Conservation (phyloP, 495 filamentous ascomycete genomes). For the Podospora australis region DNA sequence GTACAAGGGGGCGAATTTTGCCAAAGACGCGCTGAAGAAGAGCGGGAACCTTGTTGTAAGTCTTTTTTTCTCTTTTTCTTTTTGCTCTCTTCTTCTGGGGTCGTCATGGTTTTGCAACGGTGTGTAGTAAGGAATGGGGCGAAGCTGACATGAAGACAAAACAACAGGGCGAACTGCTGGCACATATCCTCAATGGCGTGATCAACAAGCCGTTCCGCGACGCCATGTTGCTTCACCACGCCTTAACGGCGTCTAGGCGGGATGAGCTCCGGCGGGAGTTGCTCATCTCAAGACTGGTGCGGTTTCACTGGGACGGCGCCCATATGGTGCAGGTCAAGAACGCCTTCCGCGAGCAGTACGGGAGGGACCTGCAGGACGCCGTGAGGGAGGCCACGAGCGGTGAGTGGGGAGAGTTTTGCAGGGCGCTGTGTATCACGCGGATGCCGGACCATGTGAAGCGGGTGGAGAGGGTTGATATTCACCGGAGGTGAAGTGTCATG, state of each 20-base stretch:
- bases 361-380: slow-evolving; percentile 59
- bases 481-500: slow-evolving; percentile 2
- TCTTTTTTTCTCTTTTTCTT: slow-evolving; percentile 16
- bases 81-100: neutral
- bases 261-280: slow-evolving; percentile 72
- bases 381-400: slow-evolving; percentile 45
- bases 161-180: slow-evolving; percentile 79
- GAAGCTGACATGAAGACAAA: neutral
- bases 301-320: slow-evolving; percentile 75
- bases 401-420: slow-evolving; percentile 48
- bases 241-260: slow-evolving; percentile 56
- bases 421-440: slow-evolving; percentile 44
- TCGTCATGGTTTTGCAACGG: slow-evolving; percentile 4
- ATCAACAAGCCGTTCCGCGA: slow-evolving; percentile 95
- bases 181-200: slow-evolving; percentile 92
- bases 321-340: slow-evolving; percentile 67
- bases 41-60: slow-evolving; percentile 85
- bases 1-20: slow-evolving; percentile 67
- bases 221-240: slow-evolving; percentile 89
- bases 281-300: slow-evolving; percentile 71
- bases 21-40: slow-evolving; percentile 78
- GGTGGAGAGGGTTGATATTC: slow-evolving; percentile 31
- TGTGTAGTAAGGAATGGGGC: neutral
- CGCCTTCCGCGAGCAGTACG: slow-evolving; percentile 66
- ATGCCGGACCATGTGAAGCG: slow-evolving; percentile 48